phyloP scores from a whole-genome alignment of 192 early-diverging fungal genomes.

The Haplosporangium gracile region DNA sequence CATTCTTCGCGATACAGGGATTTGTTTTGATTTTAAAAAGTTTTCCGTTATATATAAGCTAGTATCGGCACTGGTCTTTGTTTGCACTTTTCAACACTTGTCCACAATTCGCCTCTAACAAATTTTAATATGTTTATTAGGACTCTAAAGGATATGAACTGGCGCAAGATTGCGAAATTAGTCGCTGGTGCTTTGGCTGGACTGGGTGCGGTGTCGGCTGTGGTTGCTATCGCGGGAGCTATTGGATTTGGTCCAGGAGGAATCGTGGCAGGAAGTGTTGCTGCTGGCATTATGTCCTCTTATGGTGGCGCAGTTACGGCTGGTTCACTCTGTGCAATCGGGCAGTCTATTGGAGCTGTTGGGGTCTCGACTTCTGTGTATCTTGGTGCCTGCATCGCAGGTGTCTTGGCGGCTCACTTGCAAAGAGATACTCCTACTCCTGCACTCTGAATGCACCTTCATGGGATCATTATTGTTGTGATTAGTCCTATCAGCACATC shows the following conservation, averaged over 20 bases:
- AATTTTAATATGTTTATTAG: too few relatives aligned
- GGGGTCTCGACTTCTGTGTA: not conserved
- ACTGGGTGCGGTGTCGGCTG: not conserved
- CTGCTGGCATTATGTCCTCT: not conserved
- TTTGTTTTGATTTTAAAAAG: too few relatives aligned
- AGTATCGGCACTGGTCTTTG: too few relatives aligned
- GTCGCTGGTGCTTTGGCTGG: not conserved
- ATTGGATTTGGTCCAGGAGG: not conserved
- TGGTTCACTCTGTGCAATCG: constrained; percentile 4
- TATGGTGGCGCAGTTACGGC: constrained; percentile 7
- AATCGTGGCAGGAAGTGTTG: not conserved
- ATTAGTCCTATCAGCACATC: too few relatives aligned
- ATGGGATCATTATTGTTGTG: too few relatives aligned
- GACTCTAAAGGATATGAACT: not conserved
- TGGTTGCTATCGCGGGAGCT: not conserved
- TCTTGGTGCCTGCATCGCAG: not conserved
- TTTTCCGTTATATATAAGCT: too few relatives aligned
- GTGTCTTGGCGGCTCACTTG: too few relatives aligned
- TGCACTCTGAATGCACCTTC: too few relatives aligned
- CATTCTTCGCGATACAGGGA: too few relatives aligned
- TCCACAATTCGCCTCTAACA: too few relatives aligned
- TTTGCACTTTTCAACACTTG: too few relatives aligned
- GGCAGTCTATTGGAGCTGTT: not conserved
- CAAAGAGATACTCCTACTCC: too few relatives aligned
- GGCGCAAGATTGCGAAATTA: not conserved